phyloP scores from a whole-genome alignment of 495 filamentous ascomycete species.

The Poronia punctata region DNA sequence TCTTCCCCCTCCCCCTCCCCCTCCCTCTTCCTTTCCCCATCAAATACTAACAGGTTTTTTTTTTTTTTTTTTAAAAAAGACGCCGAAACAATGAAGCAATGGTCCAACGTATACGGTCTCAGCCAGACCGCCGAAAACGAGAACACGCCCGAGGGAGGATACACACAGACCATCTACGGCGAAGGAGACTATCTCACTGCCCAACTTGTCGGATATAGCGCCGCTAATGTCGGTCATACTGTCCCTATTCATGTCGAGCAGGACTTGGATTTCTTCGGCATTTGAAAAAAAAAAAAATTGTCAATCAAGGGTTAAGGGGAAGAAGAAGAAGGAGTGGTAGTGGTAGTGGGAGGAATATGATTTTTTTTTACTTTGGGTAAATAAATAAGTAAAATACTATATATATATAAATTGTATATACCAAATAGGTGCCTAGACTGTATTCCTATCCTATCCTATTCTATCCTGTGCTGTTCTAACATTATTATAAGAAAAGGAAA shows the following conservation, averaged over 20 bases:
- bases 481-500: no score
- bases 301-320: not conserved
- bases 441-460: no score
- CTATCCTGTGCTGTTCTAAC: no score
- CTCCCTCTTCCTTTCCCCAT: no score
- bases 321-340: not conserved
- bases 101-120: slow-evolving; percentile 35
- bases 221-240: slow-evolving; percentile 41
- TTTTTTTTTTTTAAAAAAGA: slow-evolving; percentile 15
- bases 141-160: slow-evolving; percentile 42
- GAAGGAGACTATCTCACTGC: slow-evolving; percentile 34
- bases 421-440: no score
- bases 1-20: not conserved
- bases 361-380: no score
- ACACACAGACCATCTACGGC: slow-evolving; percentile 50
- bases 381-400: no score
- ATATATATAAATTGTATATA: no score
- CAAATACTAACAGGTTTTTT: slow-evolving; percentile 13
- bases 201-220: slow-evolving; percentile 42
- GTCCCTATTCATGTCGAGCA: slow-evolving; percentile 36
- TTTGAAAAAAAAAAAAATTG: slow-evolving; percentile 20
- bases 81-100: slow-evolving; percentile 34
- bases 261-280: slow-evolving; percentile 48
- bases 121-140: slow-evolving; percentile 28
- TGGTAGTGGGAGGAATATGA: no score